Evolutionary conservation across 352 stramenopile genomes (phyloP), one percentile per base, ranked within the genome.

Genomic region (Phytophthora idaei): DNA sequence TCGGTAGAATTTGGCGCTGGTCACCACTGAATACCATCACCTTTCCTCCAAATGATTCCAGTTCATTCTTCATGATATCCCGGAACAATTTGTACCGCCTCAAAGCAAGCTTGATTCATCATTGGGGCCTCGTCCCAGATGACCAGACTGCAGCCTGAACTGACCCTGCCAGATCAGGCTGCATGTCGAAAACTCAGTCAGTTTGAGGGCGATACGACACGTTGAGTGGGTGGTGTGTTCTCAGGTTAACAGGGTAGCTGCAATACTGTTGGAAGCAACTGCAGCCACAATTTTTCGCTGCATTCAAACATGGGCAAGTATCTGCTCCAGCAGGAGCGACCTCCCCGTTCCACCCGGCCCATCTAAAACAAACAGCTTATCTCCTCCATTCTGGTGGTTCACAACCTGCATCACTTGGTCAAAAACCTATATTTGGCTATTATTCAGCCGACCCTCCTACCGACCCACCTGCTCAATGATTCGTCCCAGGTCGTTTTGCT

Each of bases 21-120:
- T 79, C 59, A 8, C 56, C 57, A 7, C 12, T 5, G 47, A 53
- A 4, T 4, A 79, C 50, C 1, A 70, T 29, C 12, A 78, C 25
- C 5, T 39, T 77, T 72, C 1, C 69, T 67, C n/a, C 69, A 63
- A 79, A 78, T 15, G 61, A 50, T 45, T 57, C 31, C 49, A 9
- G 1, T 0, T 63, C 27, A 0, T 58, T 21, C 1, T 42, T 52
- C 21, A 59, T 64, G 6, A 70, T 15, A 11, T 59, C 50, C n/a
- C 45, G 17, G 2, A 81, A 39, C 17, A 65, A 57, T 14, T 53
- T 17, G 60, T 80, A 41, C 36, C 4, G 36, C 36, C 12, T 41
- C 36, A 14, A 41, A 41, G 29, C 36, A 41, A 11, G 36, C 2
- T 11, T 3, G 36, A 41, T 41, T 15, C 36, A 41, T 41, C 36